A percentile compares a stretch with the other conserved stretches of the same genome.
Conservation (phyloP, 2,329 filamentous ascomycete genomes). For the Eutypa lata region DNA sequence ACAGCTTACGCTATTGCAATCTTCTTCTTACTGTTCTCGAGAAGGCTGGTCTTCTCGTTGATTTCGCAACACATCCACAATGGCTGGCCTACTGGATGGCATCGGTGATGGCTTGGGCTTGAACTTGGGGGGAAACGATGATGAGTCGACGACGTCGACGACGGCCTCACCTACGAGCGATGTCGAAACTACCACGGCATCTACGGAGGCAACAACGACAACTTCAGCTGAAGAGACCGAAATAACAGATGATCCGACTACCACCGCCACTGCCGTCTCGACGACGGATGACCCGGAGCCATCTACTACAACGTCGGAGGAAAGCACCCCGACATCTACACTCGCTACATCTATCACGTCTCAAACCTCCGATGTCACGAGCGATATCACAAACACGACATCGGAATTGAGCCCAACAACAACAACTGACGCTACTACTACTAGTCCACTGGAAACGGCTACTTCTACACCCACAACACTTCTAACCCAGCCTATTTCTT, state of each 20-base stretch:
- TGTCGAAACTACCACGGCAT: constrained; percentile 1
- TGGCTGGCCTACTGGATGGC: constrained; percentile 25
- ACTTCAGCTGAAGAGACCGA: constrained; percentile 5
- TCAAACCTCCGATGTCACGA: neutral
- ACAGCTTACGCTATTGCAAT: neutral
- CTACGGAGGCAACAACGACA: constrained; percentile 5
- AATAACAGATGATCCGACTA: neutral
- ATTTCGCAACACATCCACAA: constrained; percentile 13
- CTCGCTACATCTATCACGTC: neutral
- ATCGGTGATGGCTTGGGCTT: constrained; percentile 19
- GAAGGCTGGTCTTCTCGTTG: constrained; percentile 7
- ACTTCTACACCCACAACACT: constrained; percentile 5
- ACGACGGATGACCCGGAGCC: constrained; percentile 1
- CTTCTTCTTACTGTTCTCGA: neutral
- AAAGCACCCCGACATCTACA: neutral
- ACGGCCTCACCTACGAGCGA: neutral
- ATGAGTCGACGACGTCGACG: constrained; percentile 1
- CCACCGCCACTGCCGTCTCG: neutral
- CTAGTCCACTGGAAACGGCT: constrained; percentile 3
- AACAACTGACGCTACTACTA: neutral
- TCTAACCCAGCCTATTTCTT: constrained; percentile 1
- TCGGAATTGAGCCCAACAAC: neutral
- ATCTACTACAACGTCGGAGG: constrained; percentile 6
- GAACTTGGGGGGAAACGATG: constrained; percentile 4
- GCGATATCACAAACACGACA: neutral